Evolutionary conservation across 2,329 filamentous ascomycete genomes (phyloP), one percentile per base, ranked within the genome.

Genomic region (Tolypocladium guangdongense): DNA sequence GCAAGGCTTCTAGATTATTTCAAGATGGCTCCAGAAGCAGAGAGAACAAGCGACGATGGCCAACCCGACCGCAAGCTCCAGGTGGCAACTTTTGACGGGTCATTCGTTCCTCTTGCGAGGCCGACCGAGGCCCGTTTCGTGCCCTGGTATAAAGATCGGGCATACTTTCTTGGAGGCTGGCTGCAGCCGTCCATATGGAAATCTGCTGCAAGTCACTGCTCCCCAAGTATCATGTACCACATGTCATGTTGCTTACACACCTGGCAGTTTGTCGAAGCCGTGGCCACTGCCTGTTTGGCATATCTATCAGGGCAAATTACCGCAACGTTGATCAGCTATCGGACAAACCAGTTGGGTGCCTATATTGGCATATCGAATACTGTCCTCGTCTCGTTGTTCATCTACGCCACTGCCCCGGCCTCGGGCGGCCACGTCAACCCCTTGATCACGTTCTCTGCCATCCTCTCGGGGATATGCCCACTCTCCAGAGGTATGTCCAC

Each of bases 391-490:
- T 63, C 75, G 1, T 59, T 77, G 1, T 74, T 79, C 59, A 77
- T 80, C 48, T 78, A 73, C 57, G 71, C 71, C 10, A 72, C 74
- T 16, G 73, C 69, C 5, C 72, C 76, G 0, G 71, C 73, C 0
- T 75, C 73, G 3, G 76, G 78, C 39, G 77, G 73, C 1, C 78
- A 81, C 58, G 63, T 81, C 53, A 81, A 78, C 57, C 77, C 77
- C 2, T 64, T 74, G 35, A 78, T 81, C 55, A 79, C 77, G 0
- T 71, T 80, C 48, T 70, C 74, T 3, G 78, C 77, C 2, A 74
- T 81, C 55, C 72, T 77, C 27, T 70, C 74, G 1, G 71, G 76
- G 0, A 64, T 80, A 14, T 74, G 73, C 22, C 74, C 74, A 1
- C 66, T 79, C 14, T 70, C 77, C 0, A 69, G 77, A 52, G 65